Evolutionary conservation across 108 stramenopile genomes (phyloP).

Genomic region (Fragilaria crotonensis): DNA sequence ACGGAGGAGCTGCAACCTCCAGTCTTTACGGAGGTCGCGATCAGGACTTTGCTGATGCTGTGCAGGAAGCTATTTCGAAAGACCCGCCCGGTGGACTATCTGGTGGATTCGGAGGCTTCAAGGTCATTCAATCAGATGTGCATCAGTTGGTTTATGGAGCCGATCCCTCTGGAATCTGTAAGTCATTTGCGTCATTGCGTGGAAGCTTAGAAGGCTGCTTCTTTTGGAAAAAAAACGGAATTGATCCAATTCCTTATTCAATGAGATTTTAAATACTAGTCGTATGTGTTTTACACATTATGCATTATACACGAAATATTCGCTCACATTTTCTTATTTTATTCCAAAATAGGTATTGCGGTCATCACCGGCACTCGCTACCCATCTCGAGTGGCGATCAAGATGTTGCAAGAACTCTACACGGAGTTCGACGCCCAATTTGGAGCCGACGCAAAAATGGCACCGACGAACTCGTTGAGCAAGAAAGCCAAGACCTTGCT

Average conservation of each 20-base stretch:
- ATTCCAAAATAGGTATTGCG: conserved; percentile 49
- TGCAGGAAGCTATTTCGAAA: conserved; percentile 55
- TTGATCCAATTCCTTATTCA: too few species aligned
- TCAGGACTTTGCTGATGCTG: conserved; percentile 74
- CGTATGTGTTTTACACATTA: too few species aligned
- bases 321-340: background rate
- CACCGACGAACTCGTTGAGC: conserved; percentile 59
- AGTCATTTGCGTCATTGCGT: too few species aligned
- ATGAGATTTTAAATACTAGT: too few species aligned
- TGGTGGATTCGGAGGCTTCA: conserved; percentile 77
- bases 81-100: conserved; percentile 67
- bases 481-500: conserved; percentile 73
- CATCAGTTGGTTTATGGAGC: conserved; percentile 86
- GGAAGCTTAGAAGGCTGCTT: too few species aligned
- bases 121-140: conserved; percentile 79
- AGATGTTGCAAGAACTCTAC: conserved; percentile 71
- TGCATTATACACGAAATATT: background rate
- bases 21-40: conserved; percentile 59
- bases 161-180: conserved; percentile 79
- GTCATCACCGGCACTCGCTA: conserved; percentile 78
- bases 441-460: conserved; percentile 59
- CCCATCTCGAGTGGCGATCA: conserved; percentile 77
- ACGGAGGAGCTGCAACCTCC: conserved; percentile 35
- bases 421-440: conserved; percentile 56
- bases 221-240: too few species aligned